Evolutionary conservation across 2,329 filamentous ascomycete species (phyloP).

Genomic region (Fusarium subtropicale): DNA sequence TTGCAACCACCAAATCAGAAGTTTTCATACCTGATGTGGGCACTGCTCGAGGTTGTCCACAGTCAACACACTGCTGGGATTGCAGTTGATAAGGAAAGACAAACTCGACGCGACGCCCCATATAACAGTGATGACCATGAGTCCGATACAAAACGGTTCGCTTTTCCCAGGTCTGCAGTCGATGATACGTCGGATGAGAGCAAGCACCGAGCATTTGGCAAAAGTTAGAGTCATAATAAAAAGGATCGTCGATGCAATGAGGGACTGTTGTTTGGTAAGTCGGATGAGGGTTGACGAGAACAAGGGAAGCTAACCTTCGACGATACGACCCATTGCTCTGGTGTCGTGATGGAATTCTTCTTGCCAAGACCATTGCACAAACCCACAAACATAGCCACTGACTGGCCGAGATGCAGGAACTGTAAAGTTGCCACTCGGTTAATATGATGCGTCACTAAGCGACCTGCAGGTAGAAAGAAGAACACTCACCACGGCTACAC

Average conservation of each 20-base stretch:
- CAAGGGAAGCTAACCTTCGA: constrained; percentile 10
- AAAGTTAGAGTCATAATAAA: constrained; percentile 16
- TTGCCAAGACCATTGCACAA: constrained; percentile 26
- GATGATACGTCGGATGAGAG: constrained; percentile 39
- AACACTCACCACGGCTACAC: constrained; percentile 23
- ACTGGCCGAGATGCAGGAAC: constrained; percentile 33
- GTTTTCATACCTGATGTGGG: constrained; percentile 27
- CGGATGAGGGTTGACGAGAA: fast-evolving
- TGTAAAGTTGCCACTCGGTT: background rate
- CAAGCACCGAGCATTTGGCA: constrained; percentile 38
- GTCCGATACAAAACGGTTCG: constrained; percentile 18
- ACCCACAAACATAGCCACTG: constrained; percentile 37
- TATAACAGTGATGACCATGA: constrained; percentile 13
- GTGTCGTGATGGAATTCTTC: constrained; percentile 29
- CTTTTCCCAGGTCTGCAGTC: constrained; percentile 33
- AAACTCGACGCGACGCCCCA: constrained; percentile 27
- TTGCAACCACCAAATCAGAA: fast-evolving
- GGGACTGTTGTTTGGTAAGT: background rate
- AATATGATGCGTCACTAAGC: background rate
- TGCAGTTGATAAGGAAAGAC: constrained; percentile 29
- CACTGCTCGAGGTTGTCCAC: constrained; percentile 19
- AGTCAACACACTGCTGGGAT: constrained; percentile 9
- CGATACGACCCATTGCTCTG: constrained; percentile 27
- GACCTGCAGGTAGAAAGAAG: background rate
- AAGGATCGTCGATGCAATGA: constrained; percentile 23